phyloP scores from a whole-genome alignment of 129 eudicot species.

The Pseudognaphalium luteoalbum region DNA sequence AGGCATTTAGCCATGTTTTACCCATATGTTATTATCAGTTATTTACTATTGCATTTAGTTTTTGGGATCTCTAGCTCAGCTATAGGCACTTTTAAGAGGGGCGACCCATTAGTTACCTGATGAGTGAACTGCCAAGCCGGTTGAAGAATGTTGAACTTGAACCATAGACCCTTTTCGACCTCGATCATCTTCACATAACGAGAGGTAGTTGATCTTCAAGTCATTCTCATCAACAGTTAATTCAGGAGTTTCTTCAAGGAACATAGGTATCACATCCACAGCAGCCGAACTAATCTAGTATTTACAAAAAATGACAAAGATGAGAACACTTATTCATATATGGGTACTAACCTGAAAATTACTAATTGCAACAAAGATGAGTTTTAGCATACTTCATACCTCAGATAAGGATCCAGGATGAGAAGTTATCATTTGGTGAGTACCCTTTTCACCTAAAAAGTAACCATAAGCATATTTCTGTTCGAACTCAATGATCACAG shows the following conservation, averaged over 20 bases:
- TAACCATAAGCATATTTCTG: conserved; percentile 79
- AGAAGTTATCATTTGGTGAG: conserved; percentile 59
- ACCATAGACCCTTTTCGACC: conserved; percentile 41
- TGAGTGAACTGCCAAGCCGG: conserved; percentile 72
- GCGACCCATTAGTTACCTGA: conserved; percentile 46
- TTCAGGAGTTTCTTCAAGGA: conserved; percentile 66
- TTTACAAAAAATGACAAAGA: background rate
- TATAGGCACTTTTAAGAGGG: background rate
- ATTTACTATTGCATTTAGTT: background rate
- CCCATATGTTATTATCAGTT: background rate
- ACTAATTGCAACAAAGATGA: background rate
- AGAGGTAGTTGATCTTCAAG: conserved; percentile 39
- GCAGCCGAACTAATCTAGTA: conserved; percentile 61
- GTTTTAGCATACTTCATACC: conserved; percentile 38
- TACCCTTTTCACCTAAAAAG: conserved; percentile 84
- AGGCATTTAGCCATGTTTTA: background rate
- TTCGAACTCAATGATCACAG: conserved; percentile 72
- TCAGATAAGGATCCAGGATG: conserved; percentile 41
- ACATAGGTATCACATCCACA: conserved; percentile 86
- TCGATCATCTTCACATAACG: conserved; percentile 37
- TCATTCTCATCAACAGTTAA: conserved; percentile 59
- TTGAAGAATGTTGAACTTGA: conserved; percentile 66
- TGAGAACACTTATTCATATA: conserved; percentile 10
- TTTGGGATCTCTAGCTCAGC: background rate
- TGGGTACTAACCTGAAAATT: background rate